Conservation (phyloP, 2,329 filamentous ascomycete species). For the Catunica adiposa region DNA sequence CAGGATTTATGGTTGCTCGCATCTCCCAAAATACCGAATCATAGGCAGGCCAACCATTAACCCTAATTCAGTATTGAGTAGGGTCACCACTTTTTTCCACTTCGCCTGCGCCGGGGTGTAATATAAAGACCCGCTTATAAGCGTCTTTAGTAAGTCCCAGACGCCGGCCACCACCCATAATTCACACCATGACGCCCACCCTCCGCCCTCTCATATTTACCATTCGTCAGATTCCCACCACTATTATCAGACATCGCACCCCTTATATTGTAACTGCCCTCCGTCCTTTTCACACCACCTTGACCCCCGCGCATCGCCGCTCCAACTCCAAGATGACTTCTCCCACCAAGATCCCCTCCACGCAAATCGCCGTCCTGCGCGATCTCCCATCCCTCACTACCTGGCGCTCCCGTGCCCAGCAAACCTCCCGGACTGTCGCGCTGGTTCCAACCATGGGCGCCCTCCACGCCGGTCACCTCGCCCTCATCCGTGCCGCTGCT, state of each 20-base stretch:
- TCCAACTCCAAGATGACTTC: not conserved
- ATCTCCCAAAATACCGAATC: no score
- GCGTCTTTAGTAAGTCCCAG: not conserved
- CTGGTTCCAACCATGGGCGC: slow-evolving; percentile 97
- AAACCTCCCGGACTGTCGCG: slow-evolving; percentile 40
- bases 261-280: not conserved
- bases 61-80: not conserved
- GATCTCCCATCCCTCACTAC: not conserved
- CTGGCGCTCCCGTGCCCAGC: not conserved
- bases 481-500: slow-evolving; percentile 70
- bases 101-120: not conserved
- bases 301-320: not conserved
- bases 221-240: not conserved
- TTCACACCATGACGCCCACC: not conserved
- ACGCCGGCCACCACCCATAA: not conserved
- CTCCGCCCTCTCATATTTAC: not conserved
- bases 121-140: not conserved
- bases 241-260: not conserved
- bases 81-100: not conserved
- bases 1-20: no score
- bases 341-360: not conserved
- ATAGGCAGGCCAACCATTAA: no score
- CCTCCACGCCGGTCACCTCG: slow-evolving; percentile 79
- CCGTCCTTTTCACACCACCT: not conserved
- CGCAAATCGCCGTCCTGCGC: not conserved